Percentiles rank a stretch among this genome's conserved stretches.
These are phyloP conservation scores for Mycosarcoma maydis DNA, from an alignment of 1,284 basidiomycete genomes.

Conservation along the genomic window DNA sequence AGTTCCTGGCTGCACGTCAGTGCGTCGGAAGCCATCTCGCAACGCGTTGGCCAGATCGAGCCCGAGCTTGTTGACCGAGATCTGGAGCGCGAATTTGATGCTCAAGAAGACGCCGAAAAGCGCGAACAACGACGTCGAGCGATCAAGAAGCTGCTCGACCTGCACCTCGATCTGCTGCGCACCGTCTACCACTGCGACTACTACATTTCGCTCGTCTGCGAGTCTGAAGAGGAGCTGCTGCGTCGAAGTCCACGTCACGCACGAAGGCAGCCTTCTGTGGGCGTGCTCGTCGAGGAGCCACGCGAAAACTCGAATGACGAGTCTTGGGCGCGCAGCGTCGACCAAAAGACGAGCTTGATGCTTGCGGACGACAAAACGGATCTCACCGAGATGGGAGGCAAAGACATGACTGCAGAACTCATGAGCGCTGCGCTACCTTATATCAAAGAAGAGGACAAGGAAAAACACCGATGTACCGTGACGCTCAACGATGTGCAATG, in stretches of 20 bases:
- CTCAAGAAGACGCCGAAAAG: slow-evolving; percentile 28
- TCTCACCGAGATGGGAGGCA: slow-evolving; percentile 48
- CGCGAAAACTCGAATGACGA: slow-evolving; percentile 46
- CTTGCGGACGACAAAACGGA: slow-evolving; percentile 39
- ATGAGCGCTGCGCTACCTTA: slow-evolving; percentile 43
- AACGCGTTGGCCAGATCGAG: slow-evolving; percentile 26
- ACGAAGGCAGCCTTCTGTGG: slow-evolving; percentile 40
- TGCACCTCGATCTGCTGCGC: slow-evolving; percentile 60
- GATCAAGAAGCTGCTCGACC: slow-evolving; percentile 59
- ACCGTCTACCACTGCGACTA: slow-evolving; percentile 63
- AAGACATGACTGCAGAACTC: slow-evolving; percentile 33
- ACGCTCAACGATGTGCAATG: slow-evolving; percentile 40
- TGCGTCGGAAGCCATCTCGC: slow-evolving; percentile 39
- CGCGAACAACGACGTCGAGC: slow-evolving; percentile 34
- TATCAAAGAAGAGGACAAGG: slow-evolving; percentile 54
- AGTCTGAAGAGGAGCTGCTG: slow-evolving; percentile 62
- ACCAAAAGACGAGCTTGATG: slow-evolving; percentile 49
- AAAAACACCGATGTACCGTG: slow-evolving; percentile 61
- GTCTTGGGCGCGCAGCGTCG: slow-evolving; percentile 55
- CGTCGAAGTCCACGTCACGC: slow-evolving; percentile 52
- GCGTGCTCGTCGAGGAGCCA: slow-evolving; percentile 33
- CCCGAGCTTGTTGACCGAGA: slow-evolving; percentile 23
- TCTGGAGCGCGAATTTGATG: slow-evolving; percentile 33
- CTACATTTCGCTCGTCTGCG: slow-evolving; percentile 58
- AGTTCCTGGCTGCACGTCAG: slow-evolving; percentile 36